Percentiles rank a stretch among this genome's conserved stretches.
Conservation (phyloP, 2,329 filamentous ascomycete species). For the Lachnellula subtilissima region DNA sequence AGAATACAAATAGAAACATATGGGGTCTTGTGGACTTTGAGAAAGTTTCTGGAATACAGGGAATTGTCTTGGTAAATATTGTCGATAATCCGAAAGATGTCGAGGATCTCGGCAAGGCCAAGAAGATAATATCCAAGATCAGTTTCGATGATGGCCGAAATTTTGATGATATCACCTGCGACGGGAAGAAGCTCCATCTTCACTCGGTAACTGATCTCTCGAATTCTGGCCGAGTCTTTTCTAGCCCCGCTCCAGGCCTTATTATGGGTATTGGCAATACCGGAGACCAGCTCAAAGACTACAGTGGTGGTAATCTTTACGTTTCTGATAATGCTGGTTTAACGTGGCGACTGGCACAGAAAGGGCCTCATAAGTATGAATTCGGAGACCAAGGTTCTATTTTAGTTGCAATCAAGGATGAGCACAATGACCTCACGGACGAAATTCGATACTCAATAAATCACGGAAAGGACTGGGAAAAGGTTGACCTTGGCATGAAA, state of each 20-base stretch:
- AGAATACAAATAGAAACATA: slow-evolving; percentile 82
- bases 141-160: slow-evolving; percentile 94
- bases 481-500: slow-evolving; percentile 63
- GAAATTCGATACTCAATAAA: slow-evolving; percentile 75
- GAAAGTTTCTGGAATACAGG: slow-evolving; percentile 85
- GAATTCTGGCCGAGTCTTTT: slow-evolving; percentile 84
- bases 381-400: slow-evolving; percentile 92
- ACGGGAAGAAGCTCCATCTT: slow-evolving; percentile 67
- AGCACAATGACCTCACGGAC: slow-evolving; percentile 43
- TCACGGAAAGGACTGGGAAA: slow-evolving; percentile 80
- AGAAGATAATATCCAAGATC: slow-evolving; percentile 74
- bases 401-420: slow-evolving; percentile 74
- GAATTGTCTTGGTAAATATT: slow-evolving; percentile 83
- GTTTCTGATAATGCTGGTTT: slow-evolving; percentile 88
- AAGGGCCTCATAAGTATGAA: slow-evolving; percentile 90
- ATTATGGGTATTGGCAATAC: slow-evolving; percentile 93
- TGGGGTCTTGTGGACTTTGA: slow-evolving; percentile 87
- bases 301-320: slow-evolving; percentile 72
- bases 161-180: slow-evolving; percentile 67
- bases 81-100: slow-evolving; percentile 83
- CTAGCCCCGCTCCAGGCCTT: slow-evolving; percentile 86
- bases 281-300: slow-evolving; percentile 66
- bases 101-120: slow-evolving; percentile 46
- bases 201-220: slow-evolving; percentile 85
- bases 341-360: slow-evolving; percentile 70